Evolutionary conservation across 371 early-diverging fungal species (phyloP).

Genomic region (Apophysomyces trapeziformis): DNA sequence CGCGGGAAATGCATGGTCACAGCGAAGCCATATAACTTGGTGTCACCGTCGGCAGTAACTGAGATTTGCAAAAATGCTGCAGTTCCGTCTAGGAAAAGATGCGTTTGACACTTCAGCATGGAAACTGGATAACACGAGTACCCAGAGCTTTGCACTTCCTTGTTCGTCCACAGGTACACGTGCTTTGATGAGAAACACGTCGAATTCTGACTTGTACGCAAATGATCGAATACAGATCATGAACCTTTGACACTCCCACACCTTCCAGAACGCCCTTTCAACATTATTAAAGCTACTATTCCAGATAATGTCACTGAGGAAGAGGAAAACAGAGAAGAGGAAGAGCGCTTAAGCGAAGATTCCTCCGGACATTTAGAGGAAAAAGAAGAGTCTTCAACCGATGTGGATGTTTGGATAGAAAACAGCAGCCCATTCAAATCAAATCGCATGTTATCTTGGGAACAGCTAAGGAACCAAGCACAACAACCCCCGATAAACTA

Average conservation of each 20-base stretch:
- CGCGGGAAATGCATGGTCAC: not conserved
- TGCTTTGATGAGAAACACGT: not conserved
- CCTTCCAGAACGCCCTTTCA: not conserved
- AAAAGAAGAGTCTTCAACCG: not conserved
- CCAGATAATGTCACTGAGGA: not conserved
- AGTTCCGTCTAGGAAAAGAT: not conserved
- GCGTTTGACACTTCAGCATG: not conserved
- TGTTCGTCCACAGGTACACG: not conserved
- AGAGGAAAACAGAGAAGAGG: not conserved
- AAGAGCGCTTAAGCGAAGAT: not conserved
- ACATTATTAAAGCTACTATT: not conserved
- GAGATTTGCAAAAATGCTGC: not conserved
- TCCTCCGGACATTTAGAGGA: too few species aligned
- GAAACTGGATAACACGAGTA: not conserved
- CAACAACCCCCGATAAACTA: not conserved
- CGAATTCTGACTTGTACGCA: not conserved
- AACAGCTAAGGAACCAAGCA: not conserved
- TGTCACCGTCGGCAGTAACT: not conserved
- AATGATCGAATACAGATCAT: not conserved
- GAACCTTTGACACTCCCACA: not conserved
- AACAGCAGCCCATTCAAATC: not conserved
- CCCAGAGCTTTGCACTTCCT: not conserved
- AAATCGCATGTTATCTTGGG: not conserved
- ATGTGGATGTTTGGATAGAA: not conserved
- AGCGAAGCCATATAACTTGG: not conserved